Evolutionary conservation across 768 basidiomycete species (phyloP).

Genomic region (Mycena maculata): DNA sequence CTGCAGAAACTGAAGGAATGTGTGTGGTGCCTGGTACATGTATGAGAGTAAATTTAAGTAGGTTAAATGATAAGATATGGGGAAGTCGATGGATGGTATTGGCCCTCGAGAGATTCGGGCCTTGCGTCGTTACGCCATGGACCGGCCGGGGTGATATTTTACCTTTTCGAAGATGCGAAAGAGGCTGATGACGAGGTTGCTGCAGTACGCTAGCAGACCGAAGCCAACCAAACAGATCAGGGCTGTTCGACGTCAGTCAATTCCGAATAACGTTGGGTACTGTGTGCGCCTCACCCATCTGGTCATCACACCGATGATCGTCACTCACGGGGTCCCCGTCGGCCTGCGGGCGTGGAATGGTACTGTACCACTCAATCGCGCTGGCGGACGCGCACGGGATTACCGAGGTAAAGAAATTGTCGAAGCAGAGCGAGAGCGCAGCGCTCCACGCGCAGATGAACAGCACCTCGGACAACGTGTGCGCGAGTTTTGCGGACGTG

Average conservation of each 20-base stretch:
- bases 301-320: slow-evolving; percentile 75
- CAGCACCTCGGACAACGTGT: slow-evolving; percentile 88
- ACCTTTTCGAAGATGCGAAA: slow-evolving; percentile 92
- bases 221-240: slow-evolving; percentile 83
- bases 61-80: slow-evolving; percentile 8
- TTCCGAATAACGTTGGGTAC: not conserved
- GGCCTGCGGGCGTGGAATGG: slow-evolving; percentile 67
- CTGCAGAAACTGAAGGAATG: not conserved
- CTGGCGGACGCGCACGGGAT: slow-evolving; percentile 78
- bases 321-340: slow-evolving; percentile 59
- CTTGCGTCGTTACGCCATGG: slow-evolving; percentile 31
- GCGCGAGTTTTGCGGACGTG: slow-evolving; percentile 86
- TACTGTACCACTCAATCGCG: slow-evolving; percentile 78
- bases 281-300: slow-evolving; percentile 53
- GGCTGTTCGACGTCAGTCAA: slow-evolving; percentile 43
- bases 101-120: too few relatives aligned
- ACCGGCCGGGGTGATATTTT: slow-evolving; percentile 68
- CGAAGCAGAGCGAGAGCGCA: slow-evolving; percentile 86
- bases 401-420: slow-evolving; percentile 91
- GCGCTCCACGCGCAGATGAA: slow-evolving; percentile 97
- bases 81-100: too few relatives aligned
- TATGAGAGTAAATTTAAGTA: not conserved
- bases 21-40: not conserved
- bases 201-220: slow-evolving; percentile 83
- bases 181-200: slow-evolving; percentile 85